These are phyloP conservation scores for Artemisia annua DNA, from an alignment of 129 eudicot species.

Conservation along the genomic window DNA sequence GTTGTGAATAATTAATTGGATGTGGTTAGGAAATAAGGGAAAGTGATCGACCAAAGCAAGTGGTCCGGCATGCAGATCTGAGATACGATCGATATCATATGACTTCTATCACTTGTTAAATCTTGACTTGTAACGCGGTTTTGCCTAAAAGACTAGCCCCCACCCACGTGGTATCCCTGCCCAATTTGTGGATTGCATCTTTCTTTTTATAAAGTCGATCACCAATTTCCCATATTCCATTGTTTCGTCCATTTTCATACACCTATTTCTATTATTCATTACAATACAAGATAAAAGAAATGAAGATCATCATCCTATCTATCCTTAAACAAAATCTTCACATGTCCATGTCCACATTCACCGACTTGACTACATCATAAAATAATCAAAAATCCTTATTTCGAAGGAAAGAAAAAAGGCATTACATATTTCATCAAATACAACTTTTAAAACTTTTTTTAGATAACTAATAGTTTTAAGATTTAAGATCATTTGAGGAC, in stretches of 20 bases:
- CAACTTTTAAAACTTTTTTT: too few relatives aligned
- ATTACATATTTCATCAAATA: too few relatives aligned
- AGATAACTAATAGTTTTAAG: too few relatives aligned
- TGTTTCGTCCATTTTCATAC: background rate
- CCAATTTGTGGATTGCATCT: background rate
- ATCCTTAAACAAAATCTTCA: too few relatives aligned
- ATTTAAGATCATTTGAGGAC: too few relatives aligned
- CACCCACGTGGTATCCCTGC: conserved; percentile 19
- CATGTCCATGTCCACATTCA: too few relatives aligned
- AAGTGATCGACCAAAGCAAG: conserved; percentile 21
- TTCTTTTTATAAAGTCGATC: background rate
- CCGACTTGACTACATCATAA: too few relatives aligned
- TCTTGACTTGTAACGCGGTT: conserved; percentile 31
- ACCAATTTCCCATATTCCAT: background rate
- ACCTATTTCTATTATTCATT: too few relatives aligned
- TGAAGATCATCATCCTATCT: too few relatives aligned
- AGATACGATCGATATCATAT: background rate
- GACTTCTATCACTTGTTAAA: background rate
- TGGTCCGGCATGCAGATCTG: conserved; percentile 21
- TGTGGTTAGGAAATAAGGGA: background rate
- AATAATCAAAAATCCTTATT: too few relatives aligned
- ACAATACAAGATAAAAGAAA: too few relatives aligned
- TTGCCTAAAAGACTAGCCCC: conserved; percentile 16
- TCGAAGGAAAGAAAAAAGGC: too few relatives aligned
- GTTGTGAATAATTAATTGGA: background rate